These are phyloP conservation scores for Pleomassaria siparia DNA, from an alignment of 2,329 filamentous ascomycete species.

Conservation along the genomic window DNA sequence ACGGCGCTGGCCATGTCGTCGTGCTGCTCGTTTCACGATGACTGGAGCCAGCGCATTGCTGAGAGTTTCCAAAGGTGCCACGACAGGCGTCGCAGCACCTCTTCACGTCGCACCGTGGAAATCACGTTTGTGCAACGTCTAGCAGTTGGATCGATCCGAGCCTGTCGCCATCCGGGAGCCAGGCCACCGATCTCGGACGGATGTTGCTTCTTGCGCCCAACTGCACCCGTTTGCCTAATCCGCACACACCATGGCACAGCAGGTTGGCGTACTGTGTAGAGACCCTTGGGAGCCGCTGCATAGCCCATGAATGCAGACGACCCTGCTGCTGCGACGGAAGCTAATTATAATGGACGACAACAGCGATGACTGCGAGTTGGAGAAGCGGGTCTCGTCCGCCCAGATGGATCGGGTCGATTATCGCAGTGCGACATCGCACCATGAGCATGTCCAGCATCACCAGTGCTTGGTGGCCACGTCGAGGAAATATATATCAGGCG, in stretches of 20 bases:
- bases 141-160: background rate
- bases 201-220: background rate
- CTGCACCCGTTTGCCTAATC: background rate
- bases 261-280: background rate
- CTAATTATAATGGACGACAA: slow-evolving; percentile 7
- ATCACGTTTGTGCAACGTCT: background rate
- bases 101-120: slow-evolving; percentile 7
- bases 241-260: background rate
- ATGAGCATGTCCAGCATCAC: slow-evolving; percentile 3
- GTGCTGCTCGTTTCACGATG: slow-evolving; percentile 19
- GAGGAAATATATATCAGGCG: background rate
- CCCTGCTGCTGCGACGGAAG: slow-evolving; percentile 18
- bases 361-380: background rate
- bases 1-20: background rate
- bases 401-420: slow-evolving; percentile 16
- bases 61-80: slow-evolving; percentile 17
- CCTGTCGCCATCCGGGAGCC: background rate
- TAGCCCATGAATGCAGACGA: slow-evolving; percentile 11
- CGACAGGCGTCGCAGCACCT: slow-evolving; percentile 16
- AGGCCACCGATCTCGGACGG: background rate
- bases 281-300: background rate
- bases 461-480: slow-evolving; percentile 14
- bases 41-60: slow-evolving; percentile 35
- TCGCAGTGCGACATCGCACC: slow-evolving; percentile 2
- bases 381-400: background rate